Conservation (phyloP, 805 yeast genomes). For the Candida orba region DNA sequence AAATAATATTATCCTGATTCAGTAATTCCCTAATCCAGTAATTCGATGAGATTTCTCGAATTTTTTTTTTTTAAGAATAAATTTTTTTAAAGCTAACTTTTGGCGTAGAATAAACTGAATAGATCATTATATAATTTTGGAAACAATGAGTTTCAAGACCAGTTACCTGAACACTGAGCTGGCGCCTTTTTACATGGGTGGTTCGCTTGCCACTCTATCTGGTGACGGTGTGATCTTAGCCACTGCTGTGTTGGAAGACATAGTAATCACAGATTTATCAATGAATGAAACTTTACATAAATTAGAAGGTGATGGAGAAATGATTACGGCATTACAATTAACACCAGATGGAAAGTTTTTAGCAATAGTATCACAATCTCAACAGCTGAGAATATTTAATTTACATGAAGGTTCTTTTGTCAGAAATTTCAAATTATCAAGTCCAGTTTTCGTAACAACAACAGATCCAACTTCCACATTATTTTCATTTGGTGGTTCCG, state of each 20-base stretch:
- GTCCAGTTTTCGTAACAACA: slow-evolving; percentile 76
- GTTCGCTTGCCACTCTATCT: slow-evolving; percentile 65
- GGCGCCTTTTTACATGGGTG: slow-evolving; percentile 84
- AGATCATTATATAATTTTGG: too few species aligned
- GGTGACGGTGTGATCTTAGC: slow-evolving; percentile 59
- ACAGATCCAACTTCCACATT: slow-evolving; percentile 78
- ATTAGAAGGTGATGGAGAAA: slow-evolving; percentile 79
- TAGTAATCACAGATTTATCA: slow-evolving; percentile 57
- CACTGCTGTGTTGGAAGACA: slow-evolving; percentile 73
- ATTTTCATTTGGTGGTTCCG: slow-evolving; percentile 92
- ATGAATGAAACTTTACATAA: slow-evolving; percentile 51
- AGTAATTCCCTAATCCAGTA: not conserved
- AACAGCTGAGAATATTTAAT: slow-evolving; percentile 62
- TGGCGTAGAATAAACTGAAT: not conserved
- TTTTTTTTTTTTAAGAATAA: not conserved
- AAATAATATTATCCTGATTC: not conserved
- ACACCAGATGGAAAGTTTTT: slow-evolving; percentile 70
- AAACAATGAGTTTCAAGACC: slow-evolving; percentile 20
- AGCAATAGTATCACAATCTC: slow-evolving; percentile 76
- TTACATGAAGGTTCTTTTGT: slow-evolving; percentile 30
- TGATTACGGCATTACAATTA: slow-evolving; percentile 66
- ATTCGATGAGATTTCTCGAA: slow-evolving; percentile 1
- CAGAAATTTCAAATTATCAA: slow-evolving; percentile 52
- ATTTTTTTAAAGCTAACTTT: not conserved
- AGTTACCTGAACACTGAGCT: slow-evolving; percentile 35